Conservation (phyloP, 495 filamentous ascomycete species). For the Penicillium canescens region DNA sequence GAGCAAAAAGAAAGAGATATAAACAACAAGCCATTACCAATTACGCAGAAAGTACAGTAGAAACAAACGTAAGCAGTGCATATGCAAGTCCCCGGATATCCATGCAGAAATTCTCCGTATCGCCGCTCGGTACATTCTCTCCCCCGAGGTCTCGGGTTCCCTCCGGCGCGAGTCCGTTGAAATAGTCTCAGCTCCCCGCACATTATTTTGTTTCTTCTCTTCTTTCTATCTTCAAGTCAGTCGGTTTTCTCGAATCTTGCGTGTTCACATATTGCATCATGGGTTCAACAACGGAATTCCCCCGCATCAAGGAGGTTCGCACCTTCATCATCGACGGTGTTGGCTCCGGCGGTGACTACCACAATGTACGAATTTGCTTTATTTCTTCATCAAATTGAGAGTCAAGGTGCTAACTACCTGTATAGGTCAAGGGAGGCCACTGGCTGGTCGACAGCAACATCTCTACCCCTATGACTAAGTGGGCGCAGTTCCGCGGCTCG, state of each 20-base stretch:
- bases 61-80: not conserved
- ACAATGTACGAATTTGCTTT: constrained; percentile 61
- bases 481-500: constrained; percentile 82
- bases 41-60: too few species aligned
- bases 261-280: constrained; percentile 23
- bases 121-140: constrained; percentile 16
- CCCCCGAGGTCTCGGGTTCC: constrained; percentile 30
- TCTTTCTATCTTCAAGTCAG: constrained; percentile 6
- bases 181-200: constrained; percentile 13
- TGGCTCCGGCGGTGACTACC: constrained; percentile 88
- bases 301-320: constrained; percentile 72
- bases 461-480: constrained; percentile 85
- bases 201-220: not conserved
- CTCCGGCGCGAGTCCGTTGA: constrained; percentile 14
- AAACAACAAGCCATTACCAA: too few species aligned
- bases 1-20: too few species aligned
- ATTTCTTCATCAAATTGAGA: not conserved
- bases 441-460: constrained; percentile 92
- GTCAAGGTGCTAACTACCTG: constrained; percentile 2
- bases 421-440: constrained; percentile 76
- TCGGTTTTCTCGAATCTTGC: not conserved
- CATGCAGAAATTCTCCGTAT: not conserved
- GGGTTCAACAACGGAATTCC: constrained; percentile 38
- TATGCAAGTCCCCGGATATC: not conserved
- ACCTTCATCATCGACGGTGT: constrained; percentile 85